Percentiles rank a stretch among this genome's conserved stretches.
Conservation (phyloP, 495 filamentous ascomycete species). For the Talaromyces liani region DNA sequence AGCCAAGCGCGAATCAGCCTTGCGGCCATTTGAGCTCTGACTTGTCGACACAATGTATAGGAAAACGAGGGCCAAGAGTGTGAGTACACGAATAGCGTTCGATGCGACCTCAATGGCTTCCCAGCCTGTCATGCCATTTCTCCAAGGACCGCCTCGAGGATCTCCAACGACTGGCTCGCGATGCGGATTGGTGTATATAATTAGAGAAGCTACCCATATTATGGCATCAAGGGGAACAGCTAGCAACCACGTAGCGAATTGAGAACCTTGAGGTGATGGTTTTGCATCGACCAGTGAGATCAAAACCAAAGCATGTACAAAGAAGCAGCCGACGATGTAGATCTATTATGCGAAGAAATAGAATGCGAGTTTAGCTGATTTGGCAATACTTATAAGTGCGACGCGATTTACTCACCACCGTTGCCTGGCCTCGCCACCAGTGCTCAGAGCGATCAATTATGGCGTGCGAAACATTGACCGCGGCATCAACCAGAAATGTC, state of each 20-base stretch:
- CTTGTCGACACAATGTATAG: slow-evolving; percentile 53
- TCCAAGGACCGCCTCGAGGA: slow-evolving; percentile 35
- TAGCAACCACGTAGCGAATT: slow-evolving; percentile 67
- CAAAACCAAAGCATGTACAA: slow-evolving; percentile 63
- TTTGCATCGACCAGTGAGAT: slow-evolving; percentile 75
- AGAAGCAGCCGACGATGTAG: slow-evolving; percentile 72
- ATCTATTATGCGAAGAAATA: slow-evolving; percentile 45
- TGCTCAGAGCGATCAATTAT: slow-evolving; percentile 53
- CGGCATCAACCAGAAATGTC: slow-evolving; percentile 68
- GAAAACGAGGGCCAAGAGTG: slow-evolving; percentile 48
- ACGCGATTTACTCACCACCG: slow-evolving; percentile 56
- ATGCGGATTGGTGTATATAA: slow-evolving; percentile 52
- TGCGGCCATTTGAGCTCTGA: slow-evolving; percentile 19
- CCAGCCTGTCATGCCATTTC: slow-evolving; percentile 52
- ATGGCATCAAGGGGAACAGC: slow-evolving; percentile 59
- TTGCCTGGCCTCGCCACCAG: slow-evolving; percentile 89
- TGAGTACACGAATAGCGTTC: slow-evolving; percentile 50
- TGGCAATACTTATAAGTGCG: not conserved
- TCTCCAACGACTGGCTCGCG: slow-evolving; percentile 52
- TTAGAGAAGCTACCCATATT: slow-evolving; percentile 56
- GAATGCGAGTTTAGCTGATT: slow-evolving; percentile 8
- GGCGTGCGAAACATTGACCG: slow-evolving; percentile 70
- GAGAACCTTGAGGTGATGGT: slow-evolving; percentile 63
- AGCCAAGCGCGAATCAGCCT: slow-evolving; percentile 18
- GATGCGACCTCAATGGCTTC: slow-evolving; percentile 54